Evolutionary conservation across 495 filamentous ascomycete species (phyloP), one percentile per base, ranked within the genome.

Genomic region (Delitschia confertaspora): DNA sequence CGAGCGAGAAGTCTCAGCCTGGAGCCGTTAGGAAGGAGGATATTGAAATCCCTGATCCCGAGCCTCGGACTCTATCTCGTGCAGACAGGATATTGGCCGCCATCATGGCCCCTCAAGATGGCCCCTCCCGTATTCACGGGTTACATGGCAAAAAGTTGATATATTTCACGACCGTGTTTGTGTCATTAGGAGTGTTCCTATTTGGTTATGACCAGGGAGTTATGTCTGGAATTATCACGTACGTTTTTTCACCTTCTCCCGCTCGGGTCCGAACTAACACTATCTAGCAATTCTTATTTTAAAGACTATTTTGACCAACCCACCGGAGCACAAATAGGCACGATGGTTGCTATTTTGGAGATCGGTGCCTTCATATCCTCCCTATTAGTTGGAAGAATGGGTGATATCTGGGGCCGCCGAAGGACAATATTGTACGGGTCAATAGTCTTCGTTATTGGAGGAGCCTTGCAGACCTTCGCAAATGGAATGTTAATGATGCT

Each of bases 181-280:
- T 98, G 51, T 96, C 93, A 36, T 72, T 98, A 59, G 91, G 91
- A 18, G 91, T 98, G 19, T 98, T 98, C 55, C 70, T 98, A 19
- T 98, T 98, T 63, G 93, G 91, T 41, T 98, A 98, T 74, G 91
- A 98, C 60, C 91, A 98, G 64, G 91, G 91, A 47, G 91, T 98
- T 33, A 96, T 95, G 91, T 96, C 93, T 46, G 93, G 91, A 30
- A 93, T 98, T 58, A 95, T 98, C 66, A 95, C 84, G 88, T 95
- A 72, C 53, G 84, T 72, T 18, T 19, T 26, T 25, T 33, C 30
- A 34, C 29, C 18, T 36, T 37, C n/a, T n/a, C 25, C 40, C 35
- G 24, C 11, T 14, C 6, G 38, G 29, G 21, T 29, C 31, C 24
- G 14, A 22, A 31, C 44, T 61, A 21, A 42, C 44, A 37, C 17